Conservation (phyloP, 352 stramenopile species). For the Poterioochromonas sp. region DNA sequence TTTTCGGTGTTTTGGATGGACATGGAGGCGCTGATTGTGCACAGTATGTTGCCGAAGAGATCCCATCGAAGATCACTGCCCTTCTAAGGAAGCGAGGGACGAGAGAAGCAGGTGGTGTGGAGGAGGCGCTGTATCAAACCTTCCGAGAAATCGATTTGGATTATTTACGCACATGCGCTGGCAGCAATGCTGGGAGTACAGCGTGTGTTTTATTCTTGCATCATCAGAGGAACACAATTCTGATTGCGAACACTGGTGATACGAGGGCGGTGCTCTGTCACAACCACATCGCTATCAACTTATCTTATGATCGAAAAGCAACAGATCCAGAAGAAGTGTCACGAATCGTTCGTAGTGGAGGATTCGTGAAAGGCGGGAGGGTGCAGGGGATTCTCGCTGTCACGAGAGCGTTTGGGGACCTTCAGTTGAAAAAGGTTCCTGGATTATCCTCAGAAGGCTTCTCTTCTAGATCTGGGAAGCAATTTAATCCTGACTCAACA, state of each 20-base stretch:
- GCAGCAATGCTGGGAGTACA: neutral
- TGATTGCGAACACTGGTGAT: slow-evolving; percentile 23
- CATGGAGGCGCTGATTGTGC: slow-evolving; percentile 26
- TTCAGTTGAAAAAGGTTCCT: neutral
- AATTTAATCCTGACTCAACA: neutral
- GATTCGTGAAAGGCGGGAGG: slow-evolving; percentile 6
- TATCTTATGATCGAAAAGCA: slow-evolving; percentile 13
- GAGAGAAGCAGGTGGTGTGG: slow-evolving; percentile 1
- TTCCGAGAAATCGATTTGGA: neutral
- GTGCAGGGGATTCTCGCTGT: slow-evolving; percentile 1
- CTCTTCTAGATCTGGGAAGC: too few relatives aligned
- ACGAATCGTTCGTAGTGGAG: neutral
- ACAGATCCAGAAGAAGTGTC: slow-evolving; percentile 22
- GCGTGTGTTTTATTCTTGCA: neutral
- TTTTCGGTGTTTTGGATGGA: slow-evolving; percentile 27
- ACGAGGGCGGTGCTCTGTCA: neutral
- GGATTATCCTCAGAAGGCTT: too few relatives aligned
- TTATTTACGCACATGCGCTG: neutral
- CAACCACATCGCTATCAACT: neutral
- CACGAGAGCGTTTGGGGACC: slow-evolving; percentile 6
- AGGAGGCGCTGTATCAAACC: neutral
- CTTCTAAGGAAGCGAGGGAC: slow-evolving; percentile 5
- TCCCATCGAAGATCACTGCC: neutral
- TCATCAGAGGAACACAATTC: too few relatives aligned
- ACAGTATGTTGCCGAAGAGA: slow-evolving; percentile 1